Conservation (phyloP, 768 basidiomycete species). For the Mycena galopus region DNA sequence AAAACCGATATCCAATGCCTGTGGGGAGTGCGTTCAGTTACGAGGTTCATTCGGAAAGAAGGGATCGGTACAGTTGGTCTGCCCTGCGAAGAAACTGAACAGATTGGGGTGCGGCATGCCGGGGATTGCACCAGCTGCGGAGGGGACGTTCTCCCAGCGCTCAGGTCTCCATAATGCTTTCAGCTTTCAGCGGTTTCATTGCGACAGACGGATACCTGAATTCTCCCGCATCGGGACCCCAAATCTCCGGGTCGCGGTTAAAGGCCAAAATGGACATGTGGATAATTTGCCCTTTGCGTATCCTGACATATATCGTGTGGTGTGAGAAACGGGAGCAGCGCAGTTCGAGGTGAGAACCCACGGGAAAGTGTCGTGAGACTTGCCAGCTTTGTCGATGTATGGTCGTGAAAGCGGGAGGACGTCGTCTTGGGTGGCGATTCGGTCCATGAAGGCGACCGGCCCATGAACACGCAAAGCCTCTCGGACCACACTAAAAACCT, state of each 20-base stretch:
- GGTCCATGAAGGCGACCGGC: constrained; percentile 59
- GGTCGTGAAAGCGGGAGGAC: constrained; percentile 59
- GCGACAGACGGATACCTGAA: constrained; percentile 52
- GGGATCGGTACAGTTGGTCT: constrained; percentile 7
- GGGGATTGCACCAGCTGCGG: constrained; percentile 43
- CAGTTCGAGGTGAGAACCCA: constrained; percentile 55
- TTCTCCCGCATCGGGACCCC: constrained; percentile 73
- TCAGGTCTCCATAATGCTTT: constrained; percentile 60
- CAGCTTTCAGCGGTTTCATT: too few relatives aligned
- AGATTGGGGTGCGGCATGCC: constrained; percentile 62
- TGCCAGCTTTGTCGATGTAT: constrained; percentile 59
- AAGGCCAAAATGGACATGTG: too few relatives aligned
- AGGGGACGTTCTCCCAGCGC: constrained; percentile 68
- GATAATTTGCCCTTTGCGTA: too few relatives aligned
- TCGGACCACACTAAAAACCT: constrained; percentile 54
- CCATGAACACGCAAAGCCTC: constrained; percentile 71
- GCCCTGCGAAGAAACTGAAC: constrained; percentile 72
- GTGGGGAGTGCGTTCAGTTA: background rate
- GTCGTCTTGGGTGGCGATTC: constrained; percentile 66
- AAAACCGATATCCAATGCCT: constrained; percentile 75
- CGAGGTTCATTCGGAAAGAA: background rate
- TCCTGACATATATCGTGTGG: too few relatives aligned
- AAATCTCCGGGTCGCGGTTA: constrained; percentile 62
- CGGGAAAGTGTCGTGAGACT: constrained; percentile 52
- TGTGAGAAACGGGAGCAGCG: constrained; percentile 44